Evolutionary conservation across 441 rosid genomes (phyloP).

Genomic region (Flueggea neowawraea): DNA sequence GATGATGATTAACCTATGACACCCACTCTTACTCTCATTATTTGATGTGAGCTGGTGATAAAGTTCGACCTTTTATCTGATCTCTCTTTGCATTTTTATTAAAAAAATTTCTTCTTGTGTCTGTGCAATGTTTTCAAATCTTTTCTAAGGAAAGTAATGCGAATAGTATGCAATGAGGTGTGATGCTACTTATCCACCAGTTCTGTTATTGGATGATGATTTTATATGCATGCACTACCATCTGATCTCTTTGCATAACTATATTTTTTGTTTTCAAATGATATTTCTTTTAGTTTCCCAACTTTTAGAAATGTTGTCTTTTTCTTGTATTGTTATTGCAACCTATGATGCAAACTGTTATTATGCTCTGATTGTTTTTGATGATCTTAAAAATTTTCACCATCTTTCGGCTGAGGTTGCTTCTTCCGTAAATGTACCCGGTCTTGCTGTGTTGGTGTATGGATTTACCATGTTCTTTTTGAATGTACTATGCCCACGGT

Average conservation of each 20-base stretch:
- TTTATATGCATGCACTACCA: conserved; percentile 24
- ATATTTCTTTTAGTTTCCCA: not conserved
- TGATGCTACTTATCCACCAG: not conserved
- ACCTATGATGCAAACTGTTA: conserved; percentile 2
- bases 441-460: not conserved
- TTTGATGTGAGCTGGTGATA: too few relatives aligned
- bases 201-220: conserved; percentile 15
- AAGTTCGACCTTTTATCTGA: too few relatives aligned
- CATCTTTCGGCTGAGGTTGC: conserved; percentile 30
- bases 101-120: not conserved
- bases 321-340: conserved; percentile 1
- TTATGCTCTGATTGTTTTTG: not conserved
- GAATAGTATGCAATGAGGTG: not conserved
- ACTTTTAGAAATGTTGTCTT: not conserved
- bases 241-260: conserved; percentile 18
- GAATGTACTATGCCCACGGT: conserved; percentile 11
- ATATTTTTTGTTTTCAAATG: not conserved
- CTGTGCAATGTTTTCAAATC: not conserved
- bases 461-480: not conserved
- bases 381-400: conserved; percentile 10
- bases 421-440: not conserved
- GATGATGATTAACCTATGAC: too few relatives aligned
- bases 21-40: too few relatives aligned
- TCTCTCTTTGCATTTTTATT: not conserved
- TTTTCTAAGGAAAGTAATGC: not conserved